Evolutionary conservation across 305 asterid species (phyloP).

Genomic region (Solanum hybrid): DNA sequence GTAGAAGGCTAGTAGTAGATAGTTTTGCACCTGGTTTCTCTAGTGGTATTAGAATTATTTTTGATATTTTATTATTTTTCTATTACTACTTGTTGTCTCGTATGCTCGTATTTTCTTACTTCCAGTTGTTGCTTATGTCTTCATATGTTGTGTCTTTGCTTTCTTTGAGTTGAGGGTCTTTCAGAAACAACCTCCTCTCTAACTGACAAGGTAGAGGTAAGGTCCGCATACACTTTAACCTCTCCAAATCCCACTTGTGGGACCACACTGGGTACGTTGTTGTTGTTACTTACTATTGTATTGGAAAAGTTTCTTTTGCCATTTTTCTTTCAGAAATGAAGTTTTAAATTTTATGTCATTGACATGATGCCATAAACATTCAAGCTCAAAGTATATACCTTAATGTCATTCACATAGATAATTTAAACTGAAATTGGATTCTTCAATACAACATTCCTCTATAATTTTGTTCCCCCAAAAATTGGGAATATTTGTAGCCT

Average conservation of each 20-base stretch:
- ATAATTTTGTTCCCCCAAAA: not conserved
- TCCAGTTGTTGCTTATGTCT: not conserved
- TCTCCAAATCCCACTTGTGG: not conserved
- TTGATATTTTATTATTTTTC: not conserved
- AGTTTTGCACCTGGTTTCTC: not conserved
- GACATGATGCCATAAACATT: not conserved
- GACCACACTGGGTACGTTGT: not conserved
- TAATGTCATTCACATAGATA: not conserved
- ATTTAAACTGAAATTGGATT: not conserved
- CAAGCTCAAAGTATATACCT: not conserved
- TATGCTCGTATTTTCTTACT: not conserved
- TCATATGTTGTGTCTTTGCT: not conserved
- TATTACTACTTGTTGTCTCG: not conserved
- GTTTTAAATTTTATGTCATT: not conserved
- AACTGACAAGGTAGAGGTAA: not conserved
- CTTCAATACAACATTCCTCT: not conserved
- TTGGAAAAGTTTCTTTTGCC: not conserved
- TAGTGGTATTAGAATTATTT: not conserved
- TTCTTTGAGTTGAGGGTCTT: not conserved
- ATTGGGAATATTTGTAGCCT: not conserved
- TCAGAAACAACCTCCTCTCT: not conserved
- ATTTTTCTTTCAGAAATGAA: not conserved
- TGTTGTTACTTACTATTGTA: not conserved
- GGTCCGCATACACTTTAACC: not conserved
- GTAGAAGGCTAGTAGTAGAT: not conserved